Evolutionary conservation across 2,329 filamentous ascomycete species (phyloP).

Genomic region (Clarireedia paspali): DNA sequence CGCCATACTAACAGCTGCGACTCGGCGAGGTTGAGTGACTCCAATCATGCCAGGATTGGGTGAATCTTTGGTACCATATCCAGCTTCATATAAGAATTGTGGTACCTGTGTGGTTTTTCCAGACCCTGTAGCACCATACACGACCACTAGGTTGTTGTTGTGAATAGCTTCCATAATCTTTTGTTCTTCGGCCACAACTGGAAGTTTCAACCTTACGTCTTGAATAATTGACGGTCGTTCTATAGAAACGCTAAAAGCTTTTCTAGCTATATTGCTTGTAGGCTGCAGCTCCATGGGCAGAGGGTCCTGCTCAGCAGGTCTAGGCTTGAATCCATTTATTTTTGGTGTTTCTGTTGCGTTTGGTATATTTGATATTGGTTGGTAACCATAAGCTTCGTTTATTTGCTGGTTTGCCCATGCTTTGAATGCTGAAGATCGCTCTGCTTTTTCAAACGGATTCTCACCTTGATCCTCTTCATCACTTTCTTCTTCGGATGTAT

Average conservation of each 20-base stretch:
- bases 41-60: conserved; percentile 88
- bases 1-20: conserved; percentile 94
- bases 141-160: conserved; percentile 80
- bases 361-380: conserved; percentile 35
- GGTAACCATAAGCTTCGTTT: conserved; percentile 70
- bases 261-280: conserved; percentile 53
- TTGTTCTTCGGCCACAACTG: conserved; percentile 91
- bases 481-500: conserved; percentile 13
- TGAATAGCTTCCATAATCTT: conserved; percentile 97
- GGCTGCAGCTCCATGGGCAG: conserved; percentile 57
- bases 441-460: conserved; percentile 30
- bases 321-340: conserved; percentile 55
- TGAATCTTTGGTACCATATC: conserved; percentile 72
- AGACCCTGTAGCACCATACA: conserved; percentile 92
- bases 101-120: conserved; percentile 97
- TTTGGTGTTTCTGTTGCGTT: conserved; percentile 39
- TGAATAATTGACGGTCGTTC: conserved; percentile 67
- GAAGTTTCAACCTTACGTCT: conserved; percentile 67
- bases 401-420: conserved; percentile 83
- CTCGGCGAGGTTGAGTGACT: conserved; percentile 87
- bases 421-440: conserved; percentile 68
- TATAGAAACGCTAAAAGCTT: conserved; percentile 69
- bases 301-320: conserved; percentile 63
- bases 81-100: conserved; percentile 91
- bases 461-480: conserved; percentile 27